Evolutionary conservation across 208 protist genomes (phyloP).

Genomic region (Angomonas deanei): DNA sequence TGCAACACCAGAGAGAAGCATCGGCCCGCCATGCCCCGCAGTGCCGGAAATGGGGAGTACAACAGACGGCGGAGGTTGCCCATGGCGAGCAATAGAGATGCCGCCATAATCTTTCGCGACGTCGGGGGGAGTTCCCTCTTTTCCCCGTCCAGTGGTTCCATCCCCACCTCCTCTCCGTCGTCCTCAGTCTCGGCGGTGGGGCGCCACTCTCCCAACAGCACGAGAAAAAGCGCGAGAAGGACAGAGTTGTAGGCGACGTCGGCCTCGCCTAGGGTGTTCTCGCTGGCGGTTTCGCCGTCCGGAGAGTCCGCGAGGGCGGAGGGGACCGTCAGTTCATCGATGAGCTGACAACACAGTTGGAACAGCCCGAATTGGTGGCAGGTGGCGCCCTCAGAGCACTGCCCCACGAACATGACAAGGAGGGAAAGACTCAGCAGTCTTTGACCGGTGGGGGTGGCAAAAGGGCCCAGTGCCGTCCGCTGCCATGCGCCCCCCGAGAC

Average conservation of each 20-base stretch:
- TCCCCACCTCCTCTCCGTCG: neutral
- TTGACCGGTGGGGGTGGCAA: conserved; percentile 51
- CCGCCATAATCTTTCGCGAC: conserved; percentile 15
- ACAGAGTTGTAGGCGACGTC: conserved; percentile 18
- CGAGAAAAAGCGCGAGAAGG: conserved; percentile 36
- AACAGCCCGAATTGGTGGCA: conserved; percentile 45
- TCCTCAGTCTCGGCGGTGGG: conserved; percentile 9
- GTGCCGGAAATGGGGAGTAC: conserved; percentile 30
- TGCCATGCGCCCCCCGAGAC: conserved; percentile 59
- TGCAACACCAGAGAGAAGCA: conserved; percentile 58
- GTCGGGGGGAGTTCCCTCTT: conserved; percentile 27
- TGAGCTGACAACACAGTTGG: conserved; percentile 63
- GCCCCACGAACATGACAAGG: conserved; percentile 48
- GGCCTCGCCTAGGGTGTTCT: neutral
- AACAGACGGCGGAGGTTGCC: conserved; percentile 30
- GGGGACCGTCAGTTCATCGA: conserved; percentile 21
- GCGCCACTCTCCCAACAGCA: conserved; percentile 43
- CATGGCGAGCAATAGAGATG: conserved; percentile 17
- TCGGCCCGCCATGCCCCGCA: conserved; percentile 57
- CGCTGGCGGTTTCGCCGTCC: neutral
- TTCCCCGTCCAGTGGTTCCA: conserved; percentile 23
- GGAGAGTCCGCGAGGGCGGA: conserved; percentile 10
- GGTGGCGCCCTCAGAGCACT: conserved; percentile 37
- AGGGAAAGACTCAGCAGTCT: conserved; percentile 57
- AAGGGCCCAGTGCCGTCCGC: conserved; percentile 49